These are phyloP conservation scores for Penicillium expansum DNA, from an alignment of 2,329 filamentous ascomycete genomes.

Conservation along the genomic window DNA sequence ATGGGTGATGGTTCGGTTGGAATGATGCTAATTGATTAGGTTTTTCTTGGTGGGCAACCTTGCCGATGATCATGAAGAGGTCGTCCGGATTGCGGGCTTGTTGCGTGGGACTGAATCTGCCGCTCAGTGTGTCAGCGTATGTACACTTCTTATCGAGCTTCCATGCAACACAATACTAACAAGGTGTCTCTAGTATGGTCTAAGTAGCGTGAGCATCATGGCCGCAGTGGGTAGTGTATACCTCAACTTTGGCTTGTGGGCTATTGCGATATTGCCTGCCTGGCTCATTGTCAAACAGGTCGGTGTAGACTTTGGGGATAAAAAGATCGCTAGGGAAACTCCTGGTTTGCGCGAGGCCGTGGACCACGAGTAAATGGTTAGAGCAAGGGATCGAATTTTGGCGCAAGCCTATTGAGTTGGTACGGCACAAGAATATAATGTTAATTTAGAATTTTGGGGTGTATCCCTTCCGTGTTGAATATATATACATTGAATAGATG, in stretches of 20 bases:
- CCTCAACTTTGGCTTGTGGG: slow-evolving; percentile 69
- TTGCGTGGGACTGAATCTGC: slow-evolving; percentile 69
- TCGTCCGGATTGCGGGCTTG: slow-evolving; percentile 66
- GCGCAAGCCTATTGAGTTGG: neutral
- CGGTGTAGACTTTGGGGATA: slow-evolving; percentile 40
- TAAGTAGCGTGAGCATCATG: slow-evolving; percentile 61
- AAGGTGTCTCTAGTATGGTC: slow-evolving; percentile 53
- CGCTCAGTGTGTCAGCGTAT: slow-evolving; percentile 65
- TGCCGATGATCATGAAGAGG: slow-evolving; percentile 59
- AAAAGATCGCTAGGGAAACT: slow-evolving; percentile 30
- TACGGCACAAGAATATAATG: neutral
- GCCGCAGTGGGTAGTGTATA: slow-evolving; percentile 66
- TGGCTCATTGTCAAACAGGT: slow-evolving; percentile 65
- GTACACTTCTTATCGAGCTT: slow-evolving; percentile 16
- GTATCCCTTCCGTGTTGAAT: neutral
- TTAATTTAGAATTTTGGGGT: neutral
- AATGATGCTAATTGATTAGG: slow-evolving; percentile 33
- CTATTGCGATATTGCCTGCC: slow-evolving; percentile 59
- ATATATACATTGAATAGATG: slow-evolving; percentile 15
- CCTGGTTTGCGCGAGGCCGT: slow-evolving; percentile 8
- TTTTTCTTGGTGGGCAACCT: slow-evolving; percentile 70
- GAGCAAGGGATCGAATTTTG: neutral
- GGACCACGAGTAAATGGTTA: neutral
- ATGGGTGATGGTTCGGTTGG: neutral
- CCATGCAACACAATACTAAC: neutral